Evolutionary conservation across 1,284 basidiomycete species (phyloP), one percentile per base, ranked within the genome.

Genomic region (Ceratobasidium sp.): DNA sequence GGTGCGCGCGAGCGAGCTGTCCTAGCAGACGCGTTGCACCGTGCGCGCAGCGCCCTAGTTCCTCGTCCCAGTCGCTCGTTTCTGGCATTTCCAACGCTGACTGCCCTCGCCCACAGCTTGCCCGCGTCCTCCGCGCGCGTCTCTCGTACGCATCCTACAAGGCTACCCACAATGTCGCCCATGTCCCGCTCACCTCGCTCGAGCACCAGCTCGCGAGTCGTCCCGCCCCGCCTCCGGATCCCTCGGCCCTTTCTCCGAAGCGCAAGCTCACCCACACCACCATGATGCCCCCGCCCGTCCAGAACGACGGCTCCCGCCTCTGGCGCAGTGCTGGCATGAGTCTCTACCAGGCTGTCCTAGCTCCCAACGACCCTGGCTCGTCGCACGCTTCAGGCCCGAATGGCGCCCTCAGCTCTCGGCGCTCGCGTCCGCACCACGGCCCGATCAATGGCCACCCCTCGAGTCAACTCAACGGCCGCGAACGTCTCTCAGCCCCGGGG

Each of bases 91-190:
- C 46, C 64, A 41, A 44, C 77, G 52, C 62, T 62, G 52, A 52
- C 57, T 48, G 79, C 70, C 46, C 70, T 75, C 64, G 69, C 59
- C 68, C 65, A 74, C 82, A 94, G 93, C 89, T 94, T 57, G 93
- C 93, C 82, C 91, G 92, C 83, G 90, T 89, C 77, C 88, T 94
- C 73, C 90, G 93, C 80, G 88, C 92, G 81, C 90, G 93, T 79
- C 89, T 94, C 67, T 89, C 92, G 0, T 93, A 94, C 84, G 93
- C 93, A 46, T 91, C 91, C 2, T 94, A 91, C 88, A 94, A 94
- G 86, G 92, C 93, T 7, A 88, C 88, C 38, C 89, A 93, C 82
- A 92, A 93, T 82, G 85, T 93, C 71, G 85, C 90, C 10, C 89
- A 90, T 78, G 86, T 90, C 71, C 87, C 91, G 62, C 86, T 94